Evolutionary conservation across 768 basidiomycete genomes (phyloP).

Genomic region (Hebeloma cylindrosporum): DNA sequence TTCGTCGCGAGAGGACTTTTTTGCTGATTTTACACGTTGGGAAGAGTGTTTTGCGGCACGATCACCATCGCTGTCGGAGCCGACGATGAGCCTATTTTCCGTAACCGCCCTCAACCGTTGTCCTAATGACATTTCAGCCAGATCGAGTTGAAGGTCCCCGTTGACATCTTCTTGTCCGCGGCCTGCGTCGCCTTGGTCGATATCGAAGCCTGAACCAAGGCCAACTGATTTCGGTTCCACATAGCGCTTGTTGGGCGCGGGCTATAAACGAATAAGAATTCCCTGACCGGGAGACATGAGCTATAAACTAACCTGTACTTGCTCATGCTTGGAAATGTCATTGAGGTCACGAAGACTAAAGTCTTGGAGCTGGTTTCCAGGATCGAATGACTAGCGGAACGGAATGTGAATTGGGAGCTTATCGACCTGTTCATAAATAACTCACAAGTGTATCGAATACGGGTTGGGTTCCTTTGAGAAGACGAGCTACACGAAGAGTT

Average conservation of each 20-base stretch:
- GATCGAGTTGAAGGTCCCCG: conserved; percentile 74
- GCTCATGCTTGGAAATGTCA: conserved; percentile 1
- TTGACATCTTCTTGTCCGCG: conserved; percentile 58
- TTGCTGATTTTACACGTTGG: conserved; percentile 29
- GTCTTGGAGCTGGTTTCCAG: conserved; percentile 53
- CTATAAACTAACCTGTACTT: conserved; percentile 15
- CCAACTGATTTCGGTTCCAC: conserved; percentile 59
- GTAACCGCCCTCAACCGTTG: conserved; percentile 81
- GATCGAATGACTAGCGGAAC: conserved; percentile 47
- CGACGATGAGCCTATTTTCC: conserved; percentile 43
- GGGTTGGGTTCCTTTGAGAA: conserved; percentile 56
- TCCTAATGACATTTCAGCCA: conserved; percentile 90
- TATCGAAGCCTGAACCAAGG: conserved; percentile 63
- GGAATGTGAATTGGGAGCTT: conserved; percentile 13
- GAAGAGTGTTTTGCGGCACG: conserved; percentile 18
- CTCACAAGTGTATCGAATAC: conserved; percentile 62
- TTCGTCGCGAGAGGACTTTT: conserved; percentile 33
- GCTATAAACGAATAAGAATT: conserved; percentile 29
- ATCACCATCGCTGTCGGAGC: conserved; percentile 50
- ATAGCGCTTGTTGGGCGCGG: conserved; percentile 62
- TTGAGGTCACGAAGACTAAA: conserved; percentile 44
- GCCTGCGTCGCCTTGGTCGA: conserved; percentile 57
- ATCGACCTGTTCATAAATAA: conserved; percentile 15
- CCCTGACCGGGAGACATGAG: not conserved
- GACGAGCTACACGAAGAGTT: conserved; percentile 50